Percentiles rank a stretch among this genome's conserved stretches.
phyloP scores from a whole-genome alignment of 2,329 filamentous ascomycete species.

The Ilyonectria destructans region DNA sequence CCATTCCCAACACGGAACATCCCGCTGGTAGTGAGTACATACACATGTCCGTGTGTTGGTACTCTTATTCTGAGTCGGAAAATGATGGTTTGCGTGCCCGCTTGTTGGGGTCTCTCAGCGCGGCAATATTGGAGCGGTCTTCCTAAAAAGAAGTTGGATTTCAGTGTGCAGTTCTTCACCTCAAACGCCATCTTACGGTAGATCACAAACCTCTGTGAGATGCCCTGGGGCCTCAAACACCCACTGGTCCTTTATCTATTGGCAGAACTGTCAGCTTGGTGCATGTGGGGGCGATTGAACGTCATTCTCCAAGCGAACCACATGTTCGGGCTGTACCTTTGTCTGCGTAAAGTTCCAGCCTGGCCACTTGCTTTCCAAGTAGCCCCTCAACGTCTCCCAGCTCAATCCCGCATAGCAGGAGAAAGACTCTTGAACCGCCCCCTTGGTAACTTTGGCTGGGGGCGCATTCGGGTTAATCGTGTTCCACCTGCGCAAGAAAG shows the following conservation, averaged over 20 bases:
- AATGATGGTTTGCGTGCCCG: not conserved
- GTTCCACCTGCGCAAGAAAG: not conserved
- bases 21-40: not conserved
- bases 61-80: constrained; percentile 1
- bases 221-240: not conserved
- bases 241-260: not conserved
- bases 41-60: not conserved
- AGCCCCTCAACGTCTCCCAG: constrained; percentile 4
- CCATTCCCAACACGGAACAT: not conserved
- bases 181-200: not conserved
- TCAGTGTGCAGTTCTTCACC: not conserved
- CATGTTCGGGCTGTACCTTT: not conserved
- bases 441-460: not conserved
- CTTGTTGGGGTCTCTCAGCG: constrained; percentile 3
- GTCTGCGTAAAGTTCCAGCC: not conserved
- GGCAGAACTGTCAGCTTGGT: not conserved
- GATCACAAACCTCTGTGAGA: not conserved
- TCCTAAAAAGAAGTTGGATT: not conserved
- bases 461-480: not conserved
- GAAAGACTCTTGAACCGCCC: not conserved
- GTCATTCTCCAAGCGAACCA: not conserved
- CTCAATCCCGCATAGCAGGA: not conserved
- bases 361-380: constrained; percentile 1
- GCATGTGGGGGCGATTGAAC: not conserved
- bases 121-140: not conserved